Conservation (phyloP, 1,284 basidiomycete genomes). For the Leccinum pachyderme region DNA sequence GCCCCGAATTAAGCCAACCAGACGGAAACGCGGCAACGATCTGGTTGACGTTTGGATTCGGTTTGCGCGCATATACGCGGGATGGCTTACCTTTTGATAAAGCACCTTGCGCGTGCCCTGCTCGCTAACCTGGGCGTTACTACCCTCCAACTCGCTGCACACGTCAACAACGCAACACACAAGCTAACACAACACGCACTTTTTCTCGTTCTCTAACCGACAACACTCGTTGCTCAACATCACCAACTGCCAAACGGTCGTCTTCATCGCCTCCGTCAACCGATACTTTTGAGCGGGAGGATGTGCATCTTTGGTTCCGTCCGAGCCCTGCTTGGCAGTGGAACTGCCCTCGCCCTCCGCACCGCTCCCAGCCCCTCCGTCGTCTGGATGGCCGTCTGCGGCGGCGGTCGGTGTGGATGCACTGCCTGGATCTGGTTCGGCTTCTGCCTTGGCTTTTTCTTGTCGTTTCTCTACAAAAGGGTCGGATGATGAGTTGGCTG, state of each 20-base stretch:
- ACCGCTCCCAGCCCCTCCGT: slow-evolving; percentile 30
- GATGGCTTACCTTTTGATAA: slow-evolving; percentile 63
- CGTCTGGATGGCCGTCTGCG: slow-evolving; percentile 40
- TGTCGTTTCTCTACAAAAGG: slow-evolving; percentile 53
- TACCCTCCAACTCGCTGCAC: slow-evolving; percentile 60
- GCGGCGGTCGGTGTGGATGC: slow-evolving; percentile 33
- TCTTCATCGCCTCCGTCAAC: slow-evolving; percentile 74
- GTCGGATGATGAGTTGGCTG: neutral
- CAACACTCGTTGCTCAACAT: slow-evolving; percentile 77
- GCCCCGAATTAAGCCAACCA: slow-evolving; percentile 45
- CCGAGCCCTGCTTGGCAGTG: slow-evolving; percentile 24
- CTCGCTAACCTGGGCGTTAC: slow-evolving; percentile 69
- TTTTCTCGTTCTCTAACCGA: slow-evolving; percentile 80
- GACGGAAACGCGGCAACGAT: slow-evolving; percentile 70
- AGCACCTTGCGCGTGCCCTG: slow-evolving; percentile 73
- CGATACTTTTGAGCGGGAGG: slow-evolving; percentile 70
- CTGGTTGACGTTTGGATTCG: slow-evolving; percentile 26
- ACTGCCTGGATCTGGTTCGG: slow-evolving; percentile 35
- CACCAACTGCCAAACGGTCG: slow-evolving; percentile 74
- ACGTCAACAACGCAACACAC: neutral
- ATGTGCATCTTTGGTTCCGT: slow-evolving; percentile 44
- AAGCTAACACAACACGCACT: slow-evolving; percentile 46
- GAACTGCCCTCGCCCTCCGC: slow-evolving; percentile 30
- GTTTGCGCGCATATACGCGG: neutral
- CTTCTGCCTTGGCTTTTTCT: slow-evolving; percentile 43